phyloP scores from a whole-genome alignment of 805 yeast species.

The Saccharomyces jurei region DNA sequence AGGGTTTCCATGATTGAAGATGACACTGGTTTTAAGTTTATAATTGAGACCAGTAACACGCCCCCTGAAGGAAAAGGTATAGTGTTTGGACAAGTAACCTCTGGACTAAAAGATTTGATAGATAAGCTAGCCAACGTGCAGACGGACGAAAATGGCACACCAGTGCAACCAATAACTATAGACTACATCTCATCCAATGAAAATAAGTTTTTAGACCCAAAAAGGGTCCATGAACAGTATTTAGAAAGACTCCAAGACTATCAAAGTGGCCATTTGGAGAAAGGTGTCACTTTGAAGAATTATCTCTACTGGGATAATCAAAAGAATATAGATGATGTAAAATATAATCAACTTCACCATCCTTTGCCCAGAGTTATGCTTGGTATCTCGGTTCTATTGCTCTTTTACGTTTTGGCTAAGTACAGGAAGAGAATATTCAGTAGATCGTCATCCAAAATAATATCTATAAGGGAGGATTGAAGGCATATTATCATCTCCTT shows the following conservation, averaged over 20 bases:
- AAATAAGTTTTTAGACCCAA: conserved; percentile 14
- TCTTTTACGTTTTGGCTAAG: conserved; percentile 11
- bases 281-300: conserved; percentile 17
- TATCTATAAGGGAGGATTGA: conserved; percentile 23
- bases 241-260: conserved; percentile 17
- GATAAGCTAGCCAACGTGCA: conserved; percentile 50
- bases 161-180: conserved; percentile 35
- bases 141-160: conserved; percentile 26
- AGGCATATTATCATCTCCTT: background rate
- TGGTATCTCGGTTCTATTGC: conserved; percentile 10
- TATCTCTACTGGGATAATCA: conserved; percentile 7
- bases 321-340: conserved; percentile 12
- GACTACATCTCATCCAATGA: conserved; percentile 28
- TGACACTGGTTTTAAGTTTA: conserved; percentile 60
- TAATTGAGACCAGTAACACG: conserved; percentile 54
- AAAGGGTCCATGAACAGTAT: conserved; percentile 18
- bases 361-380: conserved; percentile 14
- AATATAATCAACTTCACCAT: conserved; percentile 14
- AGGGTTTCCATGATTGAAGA: conserved; percentile 65
- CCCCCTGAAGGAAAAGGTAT: conserved; percentile 53
- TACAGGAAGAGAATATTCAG: conserved; percentile 9
- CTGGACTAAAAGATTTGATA: conserved; percentile 54
- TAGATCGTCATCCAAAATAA: conserved; percentile 13
- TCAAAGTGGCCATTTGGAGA: conserved; percentile 21
- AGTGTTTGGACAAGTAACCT: conserved; percentile 69